Base-by-base conservation (phyloP, 495 filamentous ascomycete genomes). In the Ascobolus immersus region DNA sequence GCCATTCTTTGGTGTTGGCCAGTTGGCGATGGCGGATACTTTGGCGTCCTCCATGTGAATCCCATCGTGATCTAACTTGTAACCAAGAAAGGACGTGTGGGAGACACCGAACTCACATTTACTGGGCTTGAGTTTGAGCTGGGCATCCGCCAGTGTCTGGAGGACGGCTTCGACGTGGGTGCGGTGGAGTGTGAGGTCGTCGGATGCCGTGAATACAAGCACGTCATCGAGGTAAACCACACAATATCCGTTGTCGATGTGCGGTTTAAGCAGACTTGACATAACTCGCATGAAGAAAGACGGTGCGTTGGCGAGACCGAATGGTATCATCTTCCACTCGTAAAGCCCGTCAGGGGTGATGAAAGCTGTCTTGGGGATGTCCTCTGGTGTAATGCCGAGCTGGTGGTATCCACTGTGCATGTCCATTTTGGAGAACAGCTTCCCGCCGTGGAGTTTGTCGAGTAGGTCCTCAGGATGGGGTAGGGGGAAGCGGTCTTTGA, bases 391-490 rank as follows among this genome's bases (percentile, higher is more conserved):
- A 8, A 55, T 44, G 0, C 39, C 18, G 2, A 62, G 40, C 32
- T 40, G 33, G 20, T 37, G 13, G 10, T 40, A 40, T 6, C 34
- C 24, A 14, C 10, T 17, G 4, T 13, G 10, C 2, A 40, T 12
- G 14, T 37, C 27, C 2, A 37, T 10, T 14, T 40, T 40, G 0
- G 17, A 8, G 4, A 37, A 37, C 7, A 48, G 41, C 25, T 42
- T 50, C 1, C 48, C 45, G 22, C 40, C 41, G 0, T 15, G 18
- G 0, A 67, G 21, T 0, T 39, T 17, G 11, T 44, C 19, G 2
- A 65, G 29, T 8, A 50, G 45, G 33, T 68, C 52, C n/a, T 58
- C 28, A 14, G 61, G 59, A 5, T 59, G 26, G 0, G 56, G 57
- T 1, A 65, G 22, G 0, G 55, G 55, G 32, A 62, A 61, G 1